Conservation (phyloP, 805 yeast genomes). For the Zygotorulaspora danielsina region DNA sequence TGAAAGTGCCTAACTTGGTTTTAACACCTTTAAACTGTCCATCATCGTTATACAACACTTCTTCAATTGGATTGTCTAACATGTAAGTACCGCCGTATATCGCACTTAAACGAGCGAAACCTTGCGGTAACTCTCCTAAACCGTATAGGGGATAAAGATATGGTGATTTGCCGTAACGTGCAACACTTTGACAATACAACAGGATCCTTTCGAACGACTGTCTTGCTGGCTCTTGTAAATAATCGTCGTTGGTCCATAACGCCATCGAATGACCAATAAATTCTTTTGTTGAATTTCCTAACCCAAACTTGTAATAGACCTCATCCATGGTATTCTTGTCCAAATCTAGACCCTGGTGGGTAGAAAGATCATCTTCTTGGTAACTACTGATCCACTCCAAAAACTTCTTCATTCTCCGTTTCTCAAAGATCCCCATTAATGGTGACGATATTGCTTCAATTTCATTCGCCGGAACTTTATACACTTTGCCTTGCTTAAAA, state of each 20-base stretch:
- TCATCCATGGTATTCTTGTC: conserved; percentile 90
- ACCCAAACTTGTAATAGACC: conserved; percentile 80
- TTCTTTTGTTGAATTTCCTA: conserved; percentile 90
- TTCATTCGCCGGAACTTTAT: conserved; percentile 92
- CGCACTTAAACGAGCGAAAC: conserved; percentile 93
- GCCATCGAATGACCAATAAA: conserved; percentile 99
- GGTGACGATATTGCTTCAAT: conserved; percentile 88
- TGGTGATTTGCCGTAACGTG: conserved; percentile 94
- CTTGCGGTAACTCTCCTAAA: conserved; percentile 97
- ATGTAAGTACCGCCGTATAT: conserved; percentile 98
- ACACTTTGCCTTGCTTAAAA: conserved; percentile 77
- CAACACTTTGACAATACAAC: conserved; percentile 83
- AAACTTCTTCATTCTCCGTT: conserved; percentile 89
- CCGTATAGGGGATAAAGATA: conserved; percentile 95
- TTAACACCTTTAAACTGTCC: conserved; percentile 80
- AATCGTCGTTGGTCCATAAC: conserved; percentile 87
- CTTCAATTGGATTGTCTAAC: conserved; percentile 95
- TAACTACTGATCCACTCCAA: conserved; percentile 82
- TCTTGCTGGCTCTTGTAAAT: conserved; percentile 82
- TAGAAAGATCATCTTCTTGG: conserved; percentile 68
- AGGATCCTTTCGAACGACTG: conserved; percentile 84
- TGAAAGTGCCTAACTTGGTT: conserved; percentile 87
- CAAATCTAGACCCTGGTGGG: conserved; percentile 82
- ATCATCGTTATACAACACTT: conserved; percentile 66
- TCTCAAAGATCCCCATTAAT: conserved; percentile 93